Base-by-base conservation (phyloP, 352 stramenopile species). In the Bremia lactucae region DNA sequence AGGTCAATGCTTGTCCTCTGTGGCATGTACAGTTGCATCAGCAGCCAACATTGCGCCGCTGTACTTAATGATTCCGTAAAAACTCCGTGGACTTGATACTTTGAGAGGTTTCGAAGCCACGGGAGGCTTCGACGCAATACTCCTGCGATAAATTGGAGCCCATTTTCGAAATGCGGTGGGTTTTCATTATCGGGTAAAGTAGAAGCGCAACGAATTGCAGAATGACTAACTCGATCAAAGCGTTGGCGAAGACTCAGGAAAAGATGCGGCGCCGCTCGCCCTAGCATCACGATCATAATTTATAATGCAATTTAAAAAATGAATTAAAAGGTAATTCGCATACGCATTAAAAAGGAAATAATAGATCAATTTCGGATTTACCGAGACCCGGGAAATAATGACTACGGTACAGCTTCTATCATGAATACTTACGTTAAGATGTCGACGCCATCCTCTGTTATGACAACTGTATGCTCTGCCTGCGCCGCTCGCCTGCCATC, bases 401-500 rank as follows among this genome's bases (percentile, higher is more conserved):
- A n/a, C n/a, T n/a, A n/a, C n/a, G n/a, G n/a, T n/a, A n/a, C n/a
- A n/a, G n/a, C n/a, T n/a, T n/a, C n/a, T n/a, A n/a, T n/a, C n/a
- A n/a, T 28, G 24, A 10, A 2, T 33, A 33, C 49, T 70, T n/a
- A 87, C n/a, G 95, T 99, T 33, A 99, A 59, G 19, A 97, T 86
- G 42, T 98, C 90, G 2, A 95, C 85, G 28, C 94, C 94, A 40
- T 96, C 73, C 19, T 95, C 72, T 3, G 93, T 98, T 42, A 98
- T 87, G 9, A 98, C 63, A 11, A 98, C 72, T n/a, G 94, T 98
- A 69, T 99, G 95, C 56, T 99, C 95, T 43, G 97, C 97, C 58
- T 98, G 95, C 15, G 94, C 95, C n/a, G 85, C 94, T 29, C 91
- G 66, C 31, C 68, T 68, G 35, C 92, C 94, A 60, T 98, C 95